Conservation (phyloP, 257 asterid genomes). For the Anisodus acutangulus region DNA sequence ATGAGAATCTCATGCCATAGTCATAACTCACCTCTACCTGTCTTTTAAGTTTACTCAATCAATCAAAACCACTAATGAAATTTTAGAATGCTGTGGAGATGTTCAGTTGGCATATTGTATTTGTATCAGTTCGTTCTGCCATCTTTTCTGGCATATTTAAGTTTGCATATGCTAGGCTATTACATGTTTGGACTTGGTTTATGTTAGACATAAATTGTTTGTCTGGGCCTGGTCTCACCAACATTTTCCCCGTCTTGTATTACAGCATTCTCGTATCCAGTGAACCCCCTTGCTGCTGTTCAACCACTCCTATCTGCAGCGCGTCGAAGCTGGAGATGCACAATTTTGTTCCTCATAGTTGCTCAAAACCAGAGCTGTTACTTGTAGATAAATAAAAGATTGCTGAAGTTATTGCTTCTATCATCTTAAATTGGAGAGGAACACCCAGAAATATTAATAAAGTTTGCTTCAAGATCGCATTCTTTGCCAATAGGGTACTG, state of each 20-base stretch:
- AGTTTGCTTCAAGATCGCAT: constrained; percentile 6
- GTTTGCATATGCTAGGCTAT: background rate
- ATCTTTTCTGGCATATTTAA: constrained; percentile 9
- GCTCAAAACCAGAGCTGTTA: constrained; percentile 4
- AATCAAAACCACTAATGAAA: background rate
- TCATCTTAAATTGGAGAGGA: constrained; percentile 19
- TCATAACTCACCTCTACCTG: constrained; percentile 21
- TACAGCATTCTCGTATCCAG: constrained; percentile 89
- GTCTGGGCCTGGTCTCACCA: background rate
- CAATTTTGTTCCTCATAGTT: background rate
- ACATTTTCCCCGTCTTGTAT: constrained; percentile 28
- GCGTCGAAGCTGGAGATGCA: constrained; percentile 51
- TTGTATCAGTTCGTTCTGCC: background rate
- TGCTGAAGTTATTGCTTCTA: background rate
- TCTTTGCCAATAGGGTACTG: background rate
- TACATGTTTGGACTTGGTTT: background rate
- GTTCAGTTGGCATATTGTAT: background rate
- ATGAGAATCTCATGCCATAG: constrained; percentile 13
- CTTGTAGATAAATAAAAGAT: constrained; percentile 25
- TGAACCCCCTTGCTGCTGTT: constrained; percentile 92
- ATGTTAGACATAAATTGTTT: constrained; percentile 15
- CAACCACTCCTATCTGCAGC: constrained; percentile 65
- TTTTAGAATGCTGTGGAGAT: constrained; percentile 13
- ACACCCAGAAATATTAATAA: constrained; percentile 6
- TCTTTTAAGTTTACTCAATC: background rate